phyloP scores from a whole-genome alignment of 805 yeast genomes.

The Zygotorulaspora florentina region DNA sequence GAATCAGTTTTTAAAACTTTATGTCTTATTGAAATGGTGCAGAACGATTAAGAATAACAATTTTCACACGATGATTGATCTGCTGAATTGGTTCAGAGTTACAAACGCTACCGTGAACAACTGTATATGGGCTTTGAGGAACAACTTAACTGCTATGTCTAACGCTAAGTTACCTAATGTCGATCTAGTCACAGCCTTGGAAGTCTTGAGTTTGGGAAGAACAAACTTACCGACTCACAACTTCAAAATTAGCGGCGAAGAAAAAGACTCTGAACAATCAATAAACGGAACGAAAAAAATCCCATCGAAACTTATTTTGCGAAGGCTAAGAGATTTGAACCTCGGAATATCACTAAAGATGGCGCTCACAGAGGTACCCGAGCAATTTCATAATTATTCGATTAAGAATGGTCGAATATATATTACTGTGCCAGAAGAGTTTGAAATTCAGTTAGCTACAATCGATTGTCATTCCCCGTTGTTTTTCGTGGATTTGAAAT shows the following conservation, averaged over 20 bases:
- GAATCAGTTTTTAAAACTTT: constrained; percentile 78
- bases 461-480: constrained; percentile 66
- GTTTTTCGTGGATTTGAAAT: constrained; percentile 71
- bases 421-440: constrained; percentile 58
- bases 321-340: constrained; percentile 64
- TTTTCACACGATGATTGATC: constrained; percentile 72
- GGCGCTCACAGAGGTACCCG: constrained; percentile 67
- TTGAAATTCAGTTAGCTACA: constrained; percentile 74
- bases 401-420: constrained; percentile 75
- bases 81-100: constrained; percentile 80
- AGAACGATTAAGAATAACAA: constrained; percentile 60
- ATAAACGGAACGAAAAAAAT: constrained; percentile 32
- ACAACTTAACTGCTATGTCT: constrained; percentile 52
- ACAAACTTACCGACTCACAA: constrained; percentile 69
- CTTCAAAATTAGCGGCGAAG: constrained; percentile 40
- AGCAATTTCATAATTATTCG: constrained; percentile 55
- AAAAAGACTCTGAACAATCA: constrained; percentile 8
- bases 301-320: constrained; percentile 51
- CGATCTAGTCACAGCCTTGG: constrained; percentile 81
- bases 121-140: constrained; percentile 63
- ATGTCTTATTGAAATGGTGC: constrained; percentile 85
- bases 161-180: constrained; percentile 93
- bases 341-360: constrained; percentile 68
- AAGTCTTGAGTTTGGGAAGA: constrained; percentile 72
- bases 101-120: constrained; percentile 67